phyloP scores from a whole-genome alignment of 2,329 filamentous ascomycete genomes.

The Akanthomyces dipterigenus region DNA sequence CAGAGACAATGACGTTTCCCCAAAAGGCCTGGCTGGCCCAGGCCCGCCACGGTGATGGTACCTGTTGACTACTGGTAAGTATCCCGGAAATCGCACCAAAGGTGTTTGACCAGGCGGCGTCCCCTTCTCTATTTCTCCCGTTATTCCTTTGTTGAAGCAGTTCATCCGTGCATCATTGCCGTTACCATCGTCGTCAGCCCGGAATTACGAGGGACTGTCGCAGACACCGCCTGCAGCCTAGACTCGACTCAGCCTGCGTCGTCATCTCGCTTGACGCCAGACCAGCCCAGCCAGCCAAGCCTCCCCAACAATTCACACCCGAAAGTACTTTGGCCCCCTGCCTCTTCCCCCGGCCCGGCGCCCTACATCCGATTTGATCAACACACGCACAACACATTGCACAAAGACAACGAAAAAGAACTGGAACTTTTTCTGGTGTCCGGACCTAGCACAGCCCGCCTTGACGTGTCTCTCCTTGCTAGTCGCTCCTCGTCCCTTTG shows the following conservation, averaged over 20 bases:
- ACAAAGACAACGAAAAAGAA: neutral
- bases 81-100: neutral
- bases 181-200: neutral
- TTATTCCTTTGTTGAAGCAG: no score
- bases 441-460: neutral
- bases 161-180: no score
- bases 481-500: neutral
- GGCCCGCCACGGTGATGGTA: neutral
- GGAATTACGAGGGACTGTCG: neutral
- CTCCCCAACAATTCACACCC: slow-evolving; percentile 4
- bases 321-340: neutral
- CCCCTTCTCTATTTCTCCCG: no score
- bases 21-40: neutral
- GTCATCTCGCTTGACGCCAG: slow-evolving; percentile 5
- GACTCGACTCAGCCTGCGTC: slow-evolving; percentile 10
- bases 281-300: neutral
- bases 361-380: neutral
- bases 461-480: neutral
- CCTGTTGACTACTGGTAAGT: neutral
- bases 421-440: neutral
- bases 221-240: neutral
- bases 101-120: neutral
- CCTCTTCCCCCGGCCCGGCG: neutral
- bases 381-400: neutral
- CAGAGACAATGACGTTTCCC: neutral